phyloP scores from a whole-genome alignment of 1,284 basidiomycete genomes.

The Peniophora sp. region DNA sequence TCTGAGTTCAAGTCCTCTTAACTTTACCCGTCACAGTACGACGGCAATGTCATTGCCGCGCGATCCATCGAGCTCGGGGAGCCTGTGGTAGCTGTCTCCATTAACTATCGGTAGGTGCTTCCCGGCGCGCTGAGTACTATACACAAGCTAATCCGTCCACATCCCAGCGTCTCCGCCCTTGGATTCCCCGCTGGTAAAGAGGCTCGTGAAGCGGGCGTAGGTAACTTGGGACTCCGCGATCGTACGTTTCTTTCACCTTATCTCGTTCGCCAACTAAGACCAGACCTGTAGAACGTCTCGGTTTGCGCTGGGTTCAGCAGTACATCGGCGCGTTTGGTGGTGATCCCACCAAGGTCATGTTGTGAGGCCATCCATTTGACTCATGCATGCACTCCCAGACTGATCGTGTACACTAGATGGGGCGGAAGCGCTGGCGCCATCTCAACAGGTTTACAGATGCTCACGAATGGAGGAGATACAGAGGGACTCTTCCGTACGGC shows the following conservation, averaged over 20 bases:
- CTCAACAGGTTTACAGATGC: conserved; percentile 23
- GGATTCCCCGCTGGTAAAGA: conserved; percentile 47
- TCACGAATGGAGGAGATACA: conserved; percentile 22
- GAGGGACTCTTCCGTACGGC: conserved; percentile 26
- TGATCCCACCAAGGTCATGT: conserved; percentile 47
- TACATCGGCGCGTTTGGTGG: conserved; percentile 61
- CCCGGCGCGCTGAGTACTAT: background rate
- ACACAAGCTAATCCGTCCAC: background rate
- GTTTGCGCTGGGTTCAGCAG: conserved; percentile 58
- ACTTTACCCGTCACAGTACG: conserved; percentile 13
- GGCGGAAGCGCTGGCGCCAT: conserved; percentile 35
- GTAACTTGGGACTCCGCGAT: conserved; percentile 48
- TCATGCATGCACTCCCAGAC: background rate
- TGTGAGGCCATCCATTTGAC: conserved; percentile 26
- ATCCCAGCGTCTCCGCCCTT: conserved; percentile 15
- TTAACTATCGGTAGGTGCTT: conserved; percentile 25
- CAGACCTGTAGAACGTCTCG: conserved; percentile 34
- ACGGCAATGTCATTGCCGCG: conserved; percentile 19
- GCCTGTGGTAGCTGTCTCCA: conserved; percentile 24
- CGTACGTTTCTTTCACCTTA: conserved; percentile 25
- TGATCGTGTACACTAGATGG: conserved; percentile 25
- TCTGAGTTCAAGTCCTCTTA: background rate
- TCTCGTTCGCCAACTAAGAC: background rate
- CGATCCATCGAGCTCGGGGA: conserved; percentile 27
- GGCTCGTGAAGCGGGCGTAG: conserved; percentile 39